Percentiles rank a stretch among this genome's conserved stretches.
phyloP scores from a whole-genome alignment of 169 alveolate genomes.

The Plasmodium adleri region DNA sequence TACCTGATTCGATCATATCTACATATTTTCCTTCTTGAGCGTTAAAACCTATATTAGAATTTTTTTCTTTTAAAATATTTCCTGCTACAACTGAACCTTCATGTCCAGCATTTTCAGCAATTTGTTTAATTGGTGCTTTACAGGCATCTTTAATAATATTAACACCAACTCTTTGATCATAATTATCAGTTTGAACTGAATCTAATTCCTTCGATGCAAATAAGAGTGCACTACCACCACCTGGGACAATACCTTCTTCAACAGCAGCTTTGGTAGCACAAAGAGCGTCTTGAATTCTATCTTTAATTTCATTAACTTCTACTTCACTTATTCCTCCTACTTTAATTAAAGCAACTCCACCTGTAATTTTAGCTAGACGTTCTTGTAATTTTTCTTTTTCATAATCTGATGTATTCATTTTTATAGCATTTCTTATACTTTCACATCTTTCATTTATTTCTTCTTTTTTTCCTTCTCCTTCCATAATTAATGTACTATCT shows the following conservation, averaged over 20 bases:
- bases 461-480: constrained; percentile 96
- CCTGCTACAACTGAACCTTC: constrained; percentile 98
- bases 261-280: constrained; percentile 99
- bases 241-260: constrained; percentile 99
- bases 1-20: constrained; percentile 95
- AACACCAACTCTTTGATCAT: constrained; percentile 96
- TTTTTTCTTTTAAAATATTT: constrained; percentile 90
- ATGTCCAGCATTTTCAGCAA: constrained; percentile 99
- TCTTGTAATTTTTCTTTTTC: constrained; percentile 97
- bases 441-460: constrained; percentile 93
- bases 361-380: constrained; percentile 98
- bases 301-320: constrained; percentile 98
- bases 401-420: constrained; percentile 92
- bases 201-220: constrained; percentile 91
- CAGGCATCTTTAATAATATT: constrained; percentile 96
- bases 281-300: constrained; percentile 98
- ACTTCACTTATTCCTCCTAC: constrained; percentile 99
- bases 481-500: constrained; percentile 98
- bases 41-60: constrained; percentile 94
- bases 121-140: constrained; percentile 96
- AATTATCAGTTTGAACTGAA: constrained; percentile 88
- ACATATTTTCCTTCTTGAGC: constrained; percentile 96
- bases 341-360: constrained; percentile 98
- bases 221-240: constrained; percentile 98
- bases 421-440: constrained; percentile 92